These are phyloP conservation scores for Colletotrichum siamense DNA, from an alignment of 2,329 filamentous ascomycete genomes.

Conservation along the genomic window DNA sequence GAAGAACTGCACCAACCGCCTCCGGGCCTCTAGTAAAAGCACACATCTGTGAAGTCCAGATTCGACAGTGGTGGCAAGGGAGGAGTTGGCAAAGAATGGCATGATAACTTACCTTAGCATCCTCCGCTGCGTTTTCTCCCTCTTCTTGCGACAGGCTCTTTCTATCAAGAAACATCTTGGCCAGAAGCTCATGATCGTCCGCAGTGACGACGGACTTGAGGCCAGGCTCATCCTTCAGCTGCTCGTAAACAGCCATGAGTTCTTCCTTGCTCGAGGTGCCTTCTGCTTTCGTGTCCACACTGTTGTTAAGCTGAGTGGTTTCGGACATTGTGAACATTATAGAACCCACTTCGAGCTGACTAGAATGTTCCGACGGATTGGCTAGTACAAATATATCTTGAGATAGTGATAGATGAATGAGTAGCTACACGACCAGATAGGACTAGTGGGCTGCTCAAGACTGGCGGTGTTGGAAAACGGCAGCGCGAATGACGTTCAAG, in stretches of 20 bases:
- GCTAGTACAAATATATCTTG: background rate
- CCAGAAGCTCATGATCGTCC: background rate
- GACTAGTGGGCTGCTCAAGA: no score
- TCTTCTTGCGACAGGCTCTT: background rate
- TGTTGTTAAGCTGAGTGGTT: rapidly evolving
- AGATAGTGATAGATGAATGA: rapidly evolving
- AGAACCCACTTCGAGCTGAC: background rate
- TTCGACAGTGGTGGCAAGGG: rapidly evolving
- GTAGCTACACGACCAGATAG: background rate
- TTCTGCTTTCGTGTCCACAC: background rate
- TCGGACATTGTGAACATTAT: background rate
- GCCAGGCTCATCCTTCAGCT: background rate
- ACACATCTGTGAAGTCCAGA: no score
- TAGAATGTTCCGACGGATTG: rapidly evolving
- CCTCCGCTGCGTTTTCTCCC: background rate
- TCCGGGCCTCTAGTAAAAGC: no score
- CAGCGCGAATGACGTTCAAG: no score
- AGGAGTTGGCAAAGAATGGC: background rate
- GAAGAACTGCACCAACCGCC: no score
- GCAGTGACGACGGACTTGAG: background rate
- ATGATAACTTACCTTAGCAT: background rate
- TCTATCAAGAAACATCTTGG: background rate
- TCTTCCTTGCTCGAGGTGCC: background rate
- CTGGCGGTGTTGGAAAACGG: no score
- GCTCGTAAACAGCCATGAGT: background rate